Evolutionary conservation across 2,329 filamentous ascomycete genomes (phyloP), one percentile per base, ranked within the genome.

Genomic region (Fusarium nisikadoi): DNA sequence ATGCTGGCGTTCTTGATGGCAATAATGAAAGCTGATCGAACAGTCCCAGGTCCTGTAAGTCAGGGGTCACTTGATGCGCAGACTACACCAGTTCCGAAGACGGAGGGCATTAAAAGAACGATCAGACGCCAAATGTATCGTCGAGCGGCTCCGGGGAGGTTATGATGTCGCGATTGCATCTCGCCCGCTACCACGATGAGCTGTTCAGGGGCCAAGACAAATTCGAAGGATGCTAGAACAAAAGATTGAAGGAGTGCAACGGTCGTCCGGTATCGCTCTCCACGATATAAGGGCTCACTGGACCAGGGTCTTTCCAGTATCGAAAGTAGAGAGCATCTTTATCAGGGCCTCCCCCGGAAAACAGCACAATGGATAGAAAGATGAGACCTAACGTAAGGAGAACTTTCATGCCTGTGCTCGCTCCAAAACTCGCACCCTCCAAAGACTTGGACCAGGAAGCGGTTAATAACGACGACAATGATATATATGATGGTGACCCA

Each of bases 221-320:
- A 78, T 20, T 65, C 58, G 52, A 65, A 52, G 43, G 46, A 56
- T 31, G 59, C 54, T 12, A 43, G 42, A 35, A 50, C 12, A 86
- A 82, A 11, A 84, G 86, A 75, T 88, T 89, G 80, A 88, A 84
- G 65, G 87, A 68, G 62, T 10, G 80, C 46, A 11, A 57, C 23
- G 25, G 41, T 38, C 47, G 16, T 12, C 58, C 27, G 57, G 54
- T n/a, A 45, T 36, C 31, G 13, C 41, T 31, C 19, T 57, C 39
- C 23, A 47, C 20, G 41, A 36, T 47, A 19, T 36, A 27, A 20
- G 31, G 36, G 17, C 27, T 47, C 54, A 57, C 39, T 36, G 23
- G 31, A n/a, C 54, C 23, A 23, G 39, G 41, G 31, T 56, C 20
- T 35, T 35, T 27, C 53, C 39, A 56, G 23, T 56, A 56, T 47